Evolutionary conservation across 768 basidiomycete genomes (phyloP), one percentile per base, ranked within the genome.

Genomic region (Dioszegia hungarica): DNA sequence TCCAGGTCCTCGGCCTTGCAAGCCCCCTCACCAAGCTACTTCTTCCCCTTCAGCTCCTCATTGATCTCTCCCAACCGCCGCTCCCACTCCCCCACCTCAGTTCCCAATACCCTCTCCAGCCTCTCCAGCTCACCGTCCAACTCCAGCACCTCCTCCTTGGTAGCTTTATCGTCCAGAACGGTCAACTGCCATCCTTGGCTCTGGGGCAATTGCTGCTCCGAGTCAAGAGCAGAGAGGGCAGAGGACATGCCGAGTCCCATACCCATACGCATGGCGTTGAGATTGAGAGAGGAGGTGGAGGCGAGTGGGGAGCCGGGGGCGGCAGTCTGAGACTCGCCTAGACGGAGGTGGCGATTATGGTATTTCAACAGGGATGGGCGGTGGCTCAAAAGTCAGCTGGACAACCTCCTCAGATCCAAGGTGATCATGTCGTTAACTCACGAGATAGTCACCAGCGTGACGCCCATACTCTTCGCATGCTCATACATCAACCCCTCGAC

Each of bases 401-500:
- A 33, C 86, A 61, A 53, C 24, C 20, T 27, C 44, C 38, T 3
- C 49, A 24, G 34, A 24, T 19, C 15, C 1, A 51, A 25, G 41
- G 47, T 11, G 37, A 9, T 40, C 17, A 24, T 6, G 24, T 33
- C 49, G 20, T 8, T 11, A 12, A 58, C 63, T 59, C 40, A 74
- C 15, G 92, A 92, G 48, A 97, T 90, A 3, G 92, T 97, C 56
- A 98, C 87, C 44, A 98, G 81, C 0, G 93, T 93, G 69, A 95
- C 91, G 1, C 87, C 90, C 12, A 89, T 79, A 29, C 84, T 81
- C 76, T 95, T 95, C 27, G 88, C 86, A 61, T 89, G 85, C 73
- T 93, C 88, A 78, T 97, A 98, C 89, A 98, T 92, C 62, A 84
- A 80, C 0, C 92, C 92, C 74, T 98, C 93, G 20, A 97, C 92